Conservation (phyloP, 257 asterid genomes). For the Voacanga thouarsii region DNA sequence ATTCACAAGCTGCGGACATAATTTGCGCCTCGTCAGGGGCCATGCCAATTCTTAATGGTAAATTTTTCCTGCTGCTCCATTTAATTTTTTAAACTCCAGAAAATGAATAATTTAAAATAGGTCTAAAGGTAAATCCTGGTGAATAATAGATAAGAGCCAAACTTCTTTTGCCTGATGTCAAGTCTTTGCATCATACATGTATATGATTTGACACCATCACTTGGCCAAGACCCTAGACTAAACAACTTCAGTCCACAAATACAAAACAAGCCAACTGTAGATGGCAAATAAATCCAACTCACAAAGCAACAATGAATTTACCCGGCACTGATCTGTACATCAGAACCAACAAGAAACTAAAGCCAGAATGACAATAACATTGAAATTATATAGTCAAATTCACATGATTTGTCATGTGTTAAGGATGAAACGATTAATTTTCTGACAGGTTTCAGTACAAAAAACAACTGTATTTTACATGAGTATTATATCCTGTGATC, state of each 20-base stretch:
- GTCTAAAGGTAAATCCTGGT: neutral
- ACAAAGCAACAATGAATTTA: neutral
- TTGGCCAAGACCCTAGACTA: neutral
- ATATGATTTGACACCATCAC: slow-evolving; percentile 1
- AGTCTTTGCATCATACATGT: neutral
- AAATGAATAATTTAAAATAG: neutral
- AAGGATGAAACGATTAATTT: neutral
- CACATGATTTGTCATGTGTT: neutral
- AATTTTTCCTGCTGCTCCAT: no score
- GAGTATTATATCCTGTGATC: neutral
- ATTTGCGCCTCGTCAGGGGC: neutral
- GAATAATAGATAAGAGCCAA: neutral
- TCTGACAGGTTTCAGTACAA: neutral
- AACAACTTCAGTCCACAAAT: neutral
- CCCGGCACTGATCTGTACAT: neutral
- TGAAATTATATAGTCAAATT: neutral
- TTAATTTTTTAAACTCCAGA: no score
- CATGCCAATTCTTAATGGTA: no score
- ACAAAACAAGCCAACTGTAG: neutral
- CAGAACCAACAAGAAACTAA: neutral
- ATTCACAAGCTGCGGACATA: neutral
- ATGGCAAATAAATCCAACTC: neutral
- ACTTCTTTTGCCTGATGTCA: neutral
- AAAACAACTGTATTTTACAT: neutral
- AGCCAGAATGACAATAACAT: neutral